Evolutionary conservation across 2,329 filamentous ascomycete species (phyloP).

Genomic region (Thelonectria discophora): DNA sequence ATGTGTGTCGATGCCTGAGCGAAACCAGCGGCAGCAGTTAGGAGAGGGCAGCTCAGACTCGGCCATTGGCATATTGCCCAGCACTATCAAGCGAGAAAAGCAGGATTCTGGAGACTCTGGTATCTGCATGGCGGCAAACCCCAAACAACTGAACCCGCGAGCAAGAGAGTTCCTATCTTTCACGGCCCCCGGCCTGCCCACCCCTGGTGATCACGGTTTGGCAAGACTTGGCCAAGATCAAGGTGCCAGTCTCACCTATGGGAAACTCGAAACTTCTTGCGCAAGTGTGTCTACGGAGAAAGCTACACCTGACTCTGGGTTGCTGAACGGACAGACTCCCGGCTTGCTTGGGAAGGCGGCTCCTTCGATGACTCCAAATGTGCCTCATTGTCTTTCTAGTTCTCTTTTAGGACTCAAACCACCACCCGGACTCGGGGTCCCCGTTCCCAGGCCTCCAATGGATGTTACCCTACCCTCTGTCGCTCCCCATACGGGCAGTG

Average conservation of each 20-base stretch:
- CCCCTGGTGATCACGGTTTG: not conserved
- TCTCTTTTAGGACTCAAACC: constrained; percentile 20
- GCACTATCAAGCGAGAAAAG: not conserved
- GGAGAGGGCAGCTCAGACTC: constrained; percentile 19
- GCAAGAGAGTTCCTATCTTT: constrained; percentile 49
- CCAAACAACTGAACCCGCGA: constrained; percentile 43
- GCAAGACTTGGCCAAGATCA: not conserved
- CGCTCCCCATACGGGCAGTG: not conserved
- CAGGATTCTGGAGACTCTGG: constrained; percentile 34
- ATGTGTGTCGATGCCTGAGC: constrained; percentile 9
- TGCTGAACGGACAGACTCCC: not conserved
- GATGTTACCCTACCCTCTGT: not conserved
- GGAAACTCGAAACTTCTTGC: not conserved
- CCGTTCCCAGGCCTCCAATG: not conserved
- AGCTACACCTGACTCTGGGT: not conserved
- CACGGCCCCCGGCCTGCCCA: constrained; percentile 6
- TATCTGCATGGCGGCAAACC: constrained; percentile 19
- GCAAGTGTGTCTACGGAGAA: not conserved
- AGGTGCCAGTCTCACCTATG: not conserved
- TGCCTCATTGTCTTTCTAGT: constrained; percentile 9
- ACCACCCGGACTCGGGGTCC: not conserved
- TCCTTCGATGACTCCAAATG: not conserved
- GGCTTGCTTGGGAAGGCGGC: not conserved
- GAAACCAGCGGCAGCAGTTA: not conserved
- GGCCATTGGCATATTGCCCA: constrained; percentile 14